Evolutionary conservation across 495 filamentous ascomycete genomes (phyloP).

Genomic region (Podospora fimiseda): DNA sequence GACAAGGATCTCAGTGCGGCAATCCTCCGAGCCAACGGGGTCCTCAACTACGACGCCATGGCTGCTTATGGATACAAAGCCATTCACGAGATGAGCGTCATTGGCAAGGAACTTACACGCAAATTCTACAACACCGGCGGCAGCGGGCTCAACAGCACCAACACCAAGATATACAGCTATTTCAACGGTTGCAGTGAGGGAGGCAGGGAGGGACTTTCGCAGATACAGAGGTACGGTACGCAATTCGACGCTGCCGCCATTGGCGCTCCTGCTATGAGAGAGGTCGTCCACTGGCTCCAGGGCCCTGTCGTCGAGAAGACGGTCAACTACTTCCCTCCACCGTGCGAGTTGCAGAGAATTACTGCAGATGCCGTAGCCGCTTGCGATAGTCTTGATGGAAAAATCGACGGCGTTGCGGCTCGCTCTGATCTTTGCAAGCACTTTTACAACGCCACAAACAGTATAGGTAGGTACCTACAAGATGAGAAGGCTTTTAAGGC

Average conservation of each 20-base stretch:
- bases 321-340: constrained; percentile 43
- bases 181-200: constrained; percentile 50
- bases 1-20: constrained; percentile 26
- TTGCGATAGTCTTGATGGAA: constrained; percentile 49
- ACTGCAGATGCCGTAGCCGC: constrained; percentile 45
- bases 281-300: constrained; percentile 44
- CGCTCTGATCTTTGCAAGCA: constrained; percentile 48
- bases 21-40: constrained; percentile 38
- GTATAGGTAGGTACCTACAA: no score
- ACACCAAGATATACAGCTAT: constrained; percentile 43
- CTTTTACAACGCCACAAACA: constrained; percentile 37
- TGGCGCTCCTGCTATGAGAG: constrained; percentile 49
- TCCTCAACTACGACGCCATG: constrained; percentile 36
- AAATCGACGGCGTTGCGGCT: constrained; percentile 46
- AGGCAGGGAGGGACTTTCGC: constrained; percentile 47
- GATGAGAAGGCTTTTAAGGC: no score
- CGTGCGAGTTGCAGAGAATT: constrained; percentile 47
- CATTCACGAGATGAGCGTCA: constrained; percentile 23
- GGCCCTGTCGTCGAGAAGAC: constrained; percentile 40
- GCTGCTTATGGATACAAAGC: constrained; percentile 42
- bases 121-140: constrained; percentile 31
- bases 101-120: constrained; percentile 29
- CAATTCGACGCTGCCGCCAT: constrained; percentile 46
- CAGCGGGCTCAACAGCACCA: neutral
- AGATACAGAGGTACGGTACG: constrained; percentile 46